Percentiles rank a stretch among this genome's conserved stretches.
Evolutionary conservation across 2,329 filamentous ascomycete genomes (phyloP).

Genomic region (Verticillium isaacii): DNA sequence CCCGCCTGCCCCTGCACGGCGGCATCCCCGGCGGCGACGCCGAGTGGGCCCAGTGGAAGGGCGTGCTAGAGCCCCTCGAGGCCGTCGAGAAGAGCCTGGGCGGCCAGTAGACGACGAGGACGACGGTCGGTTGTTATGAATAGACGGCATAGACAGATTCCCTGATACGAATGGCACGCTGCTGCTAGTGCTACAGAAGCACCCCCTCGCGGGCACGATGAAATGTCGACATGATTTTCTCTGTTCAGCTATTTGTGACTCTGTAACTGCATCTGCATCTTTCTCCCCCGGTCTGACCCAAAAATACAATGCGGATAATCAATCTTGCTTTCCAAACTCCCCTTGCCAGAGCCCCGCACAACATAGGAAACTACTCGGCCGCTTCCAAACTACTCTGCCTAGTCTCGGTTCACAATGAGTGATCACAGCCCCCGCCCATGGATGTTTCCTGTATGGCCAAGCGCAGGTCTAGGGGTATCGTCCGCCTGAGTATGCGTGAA

Average conservation of each 20-base stretch:
- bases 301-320: neutral
- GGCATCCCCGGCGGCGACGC: constrained; percentile 52
- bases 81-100: constrained; percentile 30
- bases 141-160: neutral
- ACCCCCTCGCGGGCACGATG: neutral
- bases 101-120: neutral
- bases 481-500: neutral
- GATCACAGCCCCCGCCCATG: neutral
- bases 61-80: constrained; percentile 35
- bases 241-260: neutral
- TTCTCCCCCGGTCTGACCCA: neutral
- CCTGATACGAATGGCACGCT: neutral
- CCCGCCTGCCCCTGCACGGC: constrained; percentile 52
- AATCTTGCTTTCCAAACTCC: neutral
- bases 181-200: too few relatives aligned
- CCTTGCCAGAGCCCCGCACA: neutral
- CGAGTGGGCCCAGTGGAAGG: constrained; percentile 53
- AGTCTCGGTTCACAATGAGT: neutral
- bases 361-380: neutral
- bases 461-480: neutral
- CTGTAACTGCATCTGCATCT: neutral
- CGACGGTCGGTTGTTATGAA: neutral
- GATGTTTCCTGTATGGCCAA: neutral
- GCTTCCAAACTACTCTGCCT: neutral
- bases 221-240: neutral